Conservation (phyloP, 352 stramenopile genomes). For the Globisporangium cylindrosporum region DNA sequence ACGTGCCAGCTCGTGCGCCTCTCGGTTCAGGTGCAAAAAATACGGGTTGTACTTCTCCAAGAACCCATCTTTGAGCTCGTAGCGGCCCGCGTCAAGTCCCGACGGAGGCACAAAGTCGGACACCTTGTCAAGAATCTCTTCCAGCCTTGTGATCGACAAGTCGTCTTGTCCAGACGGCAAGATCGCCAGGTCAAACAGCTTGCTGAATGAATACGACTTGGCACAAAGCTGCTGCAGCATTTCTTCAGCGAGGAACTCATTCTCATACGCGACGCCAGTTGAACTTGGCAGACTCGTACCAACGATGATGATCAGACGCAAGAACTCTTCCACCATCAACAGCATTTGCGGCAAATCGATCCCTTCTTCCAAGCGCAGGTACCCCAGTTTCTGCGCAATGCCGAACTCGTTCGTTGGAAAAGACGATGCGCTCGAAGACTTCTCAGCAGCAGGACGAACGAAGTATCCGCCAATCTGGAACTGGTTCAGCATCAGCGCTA, state of each 20-base stretch:
- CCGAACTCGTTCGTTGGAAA: slow-evolving; percentile 16
- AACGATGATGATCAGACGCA: slow-evolving; percentile 75
- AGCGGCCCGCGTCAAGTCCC: slow-evolving; percentile 74
- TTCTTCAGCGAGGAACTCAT: slow-evolving; percentile 76
- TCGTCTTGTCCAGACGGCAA: slow-evolving; percentile 83
- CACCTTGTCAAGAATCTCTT: slow-evolving; percentile 60
- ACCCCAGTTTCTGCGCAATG: slow-evolving; percentile 29
- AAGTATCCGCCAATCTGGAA: slow-evolving; percentile 80
- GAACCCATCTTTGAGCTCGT: slow-evolving; percentile 70
- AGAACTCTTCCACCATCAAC: slow-evolving; percentile 81
- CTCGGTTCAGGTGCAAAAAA: slow-evolving; percentile 81
- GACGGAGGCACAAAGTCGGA: slow-evolving; percentile 70
- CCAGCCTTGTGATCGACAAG: slow-evolving; percentile 60
- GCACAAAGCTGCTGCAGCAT: slow-evolving; percentile 84
- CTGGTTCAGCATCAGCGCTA: slow-evolving; percentile 72
- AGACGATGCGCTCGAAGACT: background rate
- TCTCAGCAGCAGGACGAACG: slow-evolving; percentile 16
- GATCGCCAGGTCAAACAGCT: slow-evolving; percentile 77
- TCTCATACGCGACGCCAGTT: slow-evolving; percentile 56
- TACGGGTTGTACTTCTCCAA: slow-evolving; percentile 87
- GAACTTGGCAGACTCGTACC: slow-evolving; percentile 70
- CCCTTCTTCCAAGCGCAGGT: slow-evolving; percentile 47
- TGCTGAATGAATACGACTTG: slow-evolving; percentile 80
- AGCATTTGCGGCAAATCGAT: slow-evolving; percentile 71
- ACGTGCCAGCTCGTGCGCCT: slow-evolving; percentile 76